Evolutionary conservation across 306 rosid genomes (phyloP), one percentile per base, ranked within the genome.

Genomic region (Prunus fruticosa): DNA sequence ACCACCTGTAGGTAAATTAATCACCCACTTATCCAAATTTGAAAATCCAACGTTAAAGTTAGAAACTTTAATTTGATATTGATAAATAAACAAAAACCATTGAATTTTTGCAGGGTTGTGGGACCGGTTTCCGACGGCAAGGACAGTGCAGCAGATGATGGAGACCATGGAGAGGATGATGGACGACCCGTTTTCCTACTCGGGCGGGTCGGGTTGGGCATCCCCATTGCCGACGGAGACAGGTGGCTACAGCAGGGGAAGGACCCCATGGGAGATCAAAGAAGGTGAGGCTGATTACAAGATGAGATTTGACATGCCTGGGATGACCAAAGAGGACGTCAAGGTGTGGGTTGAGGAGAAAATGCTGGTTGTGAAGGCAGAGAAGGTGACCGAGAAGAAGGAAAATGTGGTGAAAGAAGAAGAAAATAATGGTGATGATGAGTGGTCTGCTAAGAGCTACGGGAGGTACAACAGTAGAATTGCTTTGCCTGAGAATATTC

Each of bases 261-360:
- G 97, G 63, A 77, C 91, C 8, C 97, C 98, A 0, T 93, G 98
- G 98, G 97, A 91, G 87, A 82, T 93, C 5, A 90, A 89, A 74
- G 93, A 89, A 45, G 88, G 86, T 10, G 93, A 88, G 69, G 20
- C 38, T 14, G 97, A 86, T 70, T 91, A 89, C 89, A 93, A 86
- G 81, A 84, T 91, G 93, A 89, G 98, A 76, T 93, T 93, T 41
- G 97, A 93, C 61, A 93, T 93, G 92, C 97, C 98, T 0, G 98
- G 97, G 16, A 93, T 93, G 96, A 85, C 72, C 9, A 89, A 88
- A 69, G 88, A 86, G 18, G 98, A 93, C 72, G 98, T 93, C 15
- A 91, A 88, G 75, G 92, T 89, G 2, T 91, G 97, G 90, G 92
- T 93, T 25, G 97, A 93, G 73, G 97, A 91, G 57, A 93, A 91